These are phyloP conservation scores for Annulohypoxylon stygium DNA, from an alignment of 495 filamentous ascomycete species.

Conservation along the genomic window DNA sequence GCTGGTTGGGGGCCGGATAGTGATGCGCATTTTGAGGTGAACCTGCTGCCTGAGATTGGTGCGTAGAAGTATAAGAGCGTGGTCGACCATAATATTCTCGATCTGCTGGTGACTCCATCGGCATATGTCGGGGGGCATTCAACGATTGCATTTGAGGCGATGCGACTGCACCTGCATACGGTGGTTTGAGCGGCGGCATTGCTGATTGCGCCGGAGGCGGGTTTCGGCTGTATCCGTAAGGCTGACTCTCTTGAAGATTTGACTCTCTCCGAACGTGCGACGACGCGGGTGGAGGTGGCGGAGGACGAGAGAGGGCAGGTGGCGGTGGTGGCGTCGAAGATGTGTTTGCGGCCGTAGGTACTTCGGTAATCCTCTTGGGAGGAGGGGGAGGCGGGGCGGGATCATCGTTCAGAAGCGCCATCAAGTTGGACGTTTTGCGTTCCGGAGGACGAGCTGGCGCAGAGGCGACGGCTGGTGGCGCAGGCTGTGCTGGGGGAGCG, in stretches of 20 bases:
- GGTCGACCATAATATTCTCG: slow-evolving; percentile 59
- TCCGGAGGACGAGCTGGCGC: slow-evolving; percentile 53
- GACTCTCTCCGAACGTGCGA: slow-evolving; percentile 55
- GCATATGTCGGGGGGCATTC: slow-evolving; percentile 54
- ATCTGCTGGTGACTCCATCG: slow-evolving; percentile 52
- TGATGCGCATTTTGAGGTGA: slow-evolving; percentile 58
- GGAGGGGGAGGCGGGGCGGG: slow-evolving; percentile 51
- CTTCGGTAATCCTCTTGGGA: slow-evolving; percentile 57
- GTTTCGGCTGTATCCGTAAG: slow-evolving; percentile 56
- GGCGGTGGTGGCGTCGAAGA: slow-evolving; percentile 62
- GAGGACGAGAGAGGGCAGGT: slow-evolving; percentile 53
- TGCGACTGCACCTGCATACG: slow-evolving; percentile 56
- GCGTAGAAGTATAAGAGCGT: slow-evolving; percentile 52
- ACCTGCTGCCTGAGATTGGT: slow-evolving; percentile 50
- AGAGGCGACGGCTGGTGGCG: slow-evolving; percentile 49
- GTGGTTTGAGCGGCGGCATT: slow-evolving; percentile 65
- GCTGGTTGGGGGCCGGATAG: slow-evolving; percentile 54
- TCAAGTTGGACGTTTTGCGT: slow-evolving; percentile 62
- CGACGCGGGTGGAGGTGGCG: slow-evolving; percentile 52
- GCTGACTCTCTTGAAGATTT: slow-evolving; percentile 45
- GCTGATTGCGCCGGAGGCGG: slow-evolving; percentile 52
- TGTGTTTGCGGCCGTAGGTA: slow-evolving; percentile 52
- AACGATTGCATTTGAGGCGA: slow-evolving; percentile 59
- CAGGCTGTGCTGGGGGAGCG: slow-evolving; percentile 51
- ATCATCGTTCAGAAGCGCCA: slow-evolving; percentile 65